Conservation (phyloP, 108 stramenopile species). For the Conticribra weissflogii region DNA sequence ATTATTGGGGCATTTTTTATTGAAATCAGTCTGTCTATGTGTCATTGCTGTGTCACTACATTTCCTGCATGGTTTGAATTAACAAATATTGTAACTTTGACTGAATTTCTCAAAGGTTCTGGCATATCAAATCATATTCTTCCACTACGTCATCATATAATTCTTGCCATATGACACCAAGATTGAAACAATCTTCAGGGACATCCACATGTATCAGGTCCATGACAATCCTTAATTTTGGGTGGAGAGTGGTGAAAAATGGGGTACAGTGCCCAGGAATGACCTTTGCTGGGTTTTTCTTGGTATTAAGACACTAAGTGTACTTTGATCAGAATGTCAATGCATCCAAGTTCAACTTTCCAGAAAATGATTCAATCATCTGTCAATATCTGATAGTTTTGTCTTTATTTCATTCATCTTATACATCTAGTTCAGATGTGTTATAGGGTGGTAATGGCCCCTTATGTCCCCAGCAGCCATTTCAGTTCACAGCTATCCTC, state of each 20-base stretch:
- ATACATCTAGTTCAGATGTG: conserved; percentile 15
- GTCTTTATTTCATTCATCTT: neutral
- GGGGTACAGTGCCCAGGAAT: conserved; percentile 37
- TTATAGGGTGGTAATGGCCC: neutral
- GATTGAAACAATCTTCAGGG: neutral
- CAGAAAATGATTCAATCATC: conserved; percentile 29
- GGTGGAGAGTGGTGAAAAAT: conserved; percentile 1
- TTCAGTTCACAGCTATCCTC: conserved; percentile 8
- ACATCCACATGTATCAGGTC: neutral
- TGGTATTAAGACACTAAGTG: conserved; percentile 32
- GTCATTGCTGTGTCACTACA: conserved; percentile 35
- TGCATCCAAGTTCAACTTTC: conserved; percentile 36
- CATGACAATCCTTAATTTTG: neutral
- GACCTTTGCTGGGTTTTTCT: conserved; percentile 36
- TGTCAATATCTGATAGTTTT: neutral
- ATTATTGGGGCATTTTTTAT: conserved; percentile 40
- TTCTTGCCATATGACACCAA: neutral
- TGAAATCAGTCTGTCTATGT: conserved; percentile 41
- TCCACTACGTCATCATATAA: conserved; percentile 38
- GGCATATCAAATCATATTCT: conserved; percentile 29
- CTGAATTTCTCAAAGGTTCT: conserved; percentile 36
- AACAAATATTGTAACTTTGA: conserved; percentile 22
- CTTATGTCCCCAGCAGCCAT: neutral
- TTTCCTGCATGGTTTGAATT: conserved; percentile 54
- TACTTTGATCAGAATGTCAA: conserved; percentile 30